Evolutionary conservation across 805 yeast species (phyloP).

Genomic region (Saccharomycopsis guyanensis): DNA sequence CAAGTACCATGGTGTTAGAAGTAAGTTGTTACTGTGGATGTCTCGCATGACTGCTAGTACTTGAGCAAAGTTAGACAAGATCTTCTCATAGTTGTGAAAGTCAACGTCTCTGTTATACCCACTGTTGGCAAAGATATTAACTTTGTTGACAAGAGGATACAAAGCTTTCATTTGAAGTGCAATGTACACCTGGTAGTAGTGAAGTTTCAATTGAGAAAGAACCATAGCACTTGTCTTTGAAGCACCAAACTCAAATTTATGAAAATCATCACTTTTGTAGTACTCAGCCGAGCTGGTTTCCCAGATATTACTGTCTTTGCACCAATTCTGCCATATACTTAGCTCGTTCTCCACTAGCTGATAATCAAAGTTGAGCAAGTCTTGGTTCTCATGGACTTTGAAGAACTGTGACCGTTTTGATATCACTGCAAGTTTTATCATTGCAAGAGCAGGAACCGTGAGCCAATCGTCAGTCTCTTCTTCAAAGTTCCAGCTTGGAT

Average conservation of each 20-base stretch:
- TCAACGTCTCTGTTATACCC: not conserved
- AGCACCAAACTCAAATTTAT: not conserved
- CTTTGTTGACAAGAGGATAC: slow-evolving; percentile 8
- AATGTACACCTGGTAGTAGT: slow-evolving; percentile 23
- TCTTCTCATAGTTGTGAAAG: slow-evolving; percentile 21
- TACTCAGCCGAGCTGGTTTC: not conserved
- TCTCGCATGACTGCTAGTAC: slow-evolving; percentile 28
- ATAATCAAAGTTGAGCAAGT: slow-evolving; percentile 6
- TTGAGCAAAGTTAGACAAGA: slow-evolving; percentile 29
- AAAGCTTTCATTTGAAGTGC: slow-evolving; percentile 26
- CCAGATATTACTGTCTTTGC: slow-evolving; percentile 1
- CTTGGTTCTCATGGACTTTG: not conserved
- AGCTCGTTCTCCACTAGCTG: slow-evolving; percentile 20
- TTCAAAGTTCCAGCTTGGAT: slow-evolving; percentile 28
- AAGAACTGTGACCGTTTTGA: slow-evolving; percentile 32
- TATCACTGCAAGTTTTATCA: slow-evolving; percentile 37
- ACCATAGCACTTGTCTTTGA: not conserved
- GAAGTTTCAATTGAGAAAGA: slow-evolving; percentile 1
- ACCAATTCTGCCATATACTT: slow-evolving; percentile 20
- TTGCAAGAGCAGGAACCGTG: slow-evolving; percentile 38
- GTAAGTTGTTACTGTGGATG: slow-evolving; percentile 27
- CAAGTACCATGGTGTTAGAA: slow-evolving; percentile 46
- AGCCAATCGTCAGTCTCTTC: slow-evolving; percentile 40
- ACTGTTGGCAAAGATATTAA: slow-evolving; percentile 14
- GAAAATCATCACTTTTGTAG: not conserved